Conservation (phyloP, 768 basidiomycete species). For the Collybia nuda region DNA sequence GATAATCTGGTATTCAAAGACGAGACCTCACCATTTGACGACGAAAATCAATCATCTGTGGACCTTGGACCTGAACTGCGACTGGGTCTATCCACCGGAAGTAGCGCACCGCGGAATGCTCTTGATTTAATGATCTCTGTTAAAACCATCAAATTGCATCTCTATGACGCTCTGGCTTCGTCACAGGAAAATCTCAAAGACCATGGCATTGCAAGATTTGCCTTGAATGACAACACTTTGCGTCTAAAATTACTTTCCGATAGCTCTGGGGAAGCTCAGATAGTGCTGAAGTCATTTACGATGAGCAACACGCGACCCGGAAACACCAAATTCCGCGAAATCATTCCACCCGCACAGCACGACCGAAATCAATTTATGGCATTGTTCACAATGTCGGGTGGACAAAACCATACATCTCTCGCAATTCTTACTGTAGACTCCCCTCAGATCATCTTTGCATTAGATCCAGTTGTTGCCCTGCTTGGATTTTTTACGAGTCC, state of each 20-base stretch:
- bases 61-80: constrained; percentile 65
- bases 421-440: constrained; percentile 89
- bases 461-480: constrained; percentile 90
- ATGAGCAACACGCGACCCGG: constrained; percentile 87
- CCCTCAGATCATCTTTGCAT: constrained; percentile 87
- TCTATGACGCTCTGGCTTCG: constrained; percentile 73
- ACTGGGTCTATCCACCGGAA: constrained; percentile 19
- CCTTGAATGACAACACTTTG: constrained; percentile 75
- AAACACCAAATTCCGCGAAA: constrained; percentile 85
- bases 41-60: constrained; percentile 17
- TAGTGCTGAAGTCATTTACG: constrained; percentile 88
- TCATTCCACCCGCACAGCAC: constrained; percentile 90
- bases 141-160: constrained; percentile 73
- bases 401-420: constrained; percentile 53
- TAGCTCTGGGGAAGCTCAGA: constrained; percentile 83
- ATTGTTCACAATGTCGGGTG: constrained; percentile 78
- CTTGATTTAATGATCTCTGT: constrained; percentile 76
- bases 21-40: constrained; percentile 6
- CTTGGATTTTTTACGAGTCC: constrained; percentile 78
- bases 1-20: constrained; percentile 20
- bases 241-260: constrained; percentile 81
- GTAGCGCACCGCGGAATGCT: constrained; percentile 51
- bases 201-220: constrained; percentile 83
- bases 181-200: constrained; percentile 59
- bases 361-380: constrained; percentile 92